Evolutionary conservation across 176 grass and related monocot genomes (phyloP), one percentile per base, ranked within the genome.

Genomic region (Oryza australiensis): DNA sequence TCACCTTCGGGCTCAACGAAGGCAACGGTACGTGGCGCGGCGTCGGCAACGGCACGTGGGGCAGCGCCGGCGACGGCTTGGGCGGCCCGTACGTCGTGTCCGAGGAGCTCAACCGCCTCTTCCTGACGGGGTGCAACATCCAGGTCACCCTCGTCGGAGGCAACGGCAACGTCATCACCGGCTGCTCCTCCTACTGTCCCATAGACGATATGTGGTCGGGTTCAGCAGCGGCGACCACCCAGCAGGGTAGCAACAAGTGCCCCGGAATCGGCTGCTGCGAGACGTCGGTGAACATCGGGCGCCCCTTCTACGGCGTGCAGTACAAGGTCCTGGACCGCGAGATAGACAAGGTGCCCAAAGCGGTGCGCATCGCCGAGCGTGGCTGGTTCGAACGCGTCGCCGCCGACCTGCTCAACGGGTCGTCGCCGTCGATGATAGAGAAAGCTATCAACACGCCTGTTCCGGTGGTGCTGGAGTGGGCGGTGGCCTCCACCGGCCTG

Each of bases 391-490:
- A 43, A 10, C 12, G 11, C 24, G 1, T 45, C 57, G 1, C 75
- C 8, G 7, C 3, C 15, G 2, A 66, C 0, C 14, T 66, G 13
- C 64, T 66, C 1, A n/a, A n/a, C n/a, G n/a, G n/a, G n/a, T n/a
- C n/a, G n/a, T n/a, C n/a, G n/a, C n/a, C n/a, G n/a, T n/a, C n/a
- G n/a, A n/a, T n/a, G n/a, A n/a, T n/a, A n/a, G n/a, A n/a, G n/a
- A n/a, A n/a, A n/a, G n/a, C n/a, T n/a, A n/a, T n/a, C n/a, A n/a
- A n/a, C n/a, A n/a, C 1, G 14, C 40, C 29, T n/a, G 72, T 83
- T 22, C 81, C 81, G 3, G 72, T 83, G n/a, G 62, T 75, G 1
- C 72, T 83, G 30, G 81, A 74, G 0, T 83, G 71, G 72, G 62
- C 11, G 43, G 30, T 83, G 30, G 41, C 29, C 13, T 83, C 80